Evolutionary conservation across 805 yeast genomes (phyloP), one percentile per base, ranked within the genome.

Genomic region (Nakazawaea wickerhamii): DNA sequence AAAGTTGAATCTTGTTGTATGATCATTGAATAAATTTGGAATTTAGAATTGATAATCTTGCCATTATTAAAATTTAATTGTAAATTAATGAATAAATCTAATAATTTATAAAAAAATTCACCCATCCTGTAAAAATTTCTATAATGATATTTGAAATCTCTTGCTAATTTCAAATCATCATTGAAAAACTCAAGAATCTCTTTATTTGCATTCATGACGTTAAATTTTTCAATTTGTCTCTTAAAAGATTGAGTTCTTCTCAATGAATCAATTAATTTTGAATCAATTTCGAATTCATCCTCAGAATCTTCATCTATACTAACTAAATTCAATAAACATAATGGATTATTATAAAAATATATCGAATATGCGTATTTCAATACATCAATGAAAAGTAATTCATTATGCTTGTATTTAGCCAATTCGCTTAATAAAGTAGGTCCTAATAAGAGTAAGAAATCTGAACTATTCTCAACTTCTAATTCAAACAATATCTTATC

Each of bases 341-440:
- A 30, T 1, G 46, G 46, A 34, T 43, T 38, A 28, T 26, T 38
- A 37, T 32, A 43, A 32, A 43, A 43, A 35, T 43, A 43, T 10
- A 43, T 30, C 15, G 46, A 43, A 19, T 43, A 43, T 11, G 30
- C n/a, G 18, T 43, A 43, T 17, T 38, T 38, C 37, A 43, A 34
- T 6, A 35, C 26, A 23, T 43, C 38, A 18, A 43, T 26, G 33
- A 43, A 43, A 18, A 30, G 19, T 13, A 32, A 21, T 17, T 43
- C 46, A 23, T 43, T 34, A 13, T 25, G 10, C 22, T 67, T 70
- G 49, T 66, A 73, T 18, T 72, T 71, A 42, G 67, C 48, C 36
- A 69, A 52, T 50, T 68, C 70, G 45, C 66, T 67, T 47, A 67
- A 52, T 8, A 73, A 71, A 3, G 71, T 62, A 5, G 73, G 73